Base-by-base conservation (phyloP, 2,329 filamentous ascomycete species). In the Periconia sp. region DNA sequence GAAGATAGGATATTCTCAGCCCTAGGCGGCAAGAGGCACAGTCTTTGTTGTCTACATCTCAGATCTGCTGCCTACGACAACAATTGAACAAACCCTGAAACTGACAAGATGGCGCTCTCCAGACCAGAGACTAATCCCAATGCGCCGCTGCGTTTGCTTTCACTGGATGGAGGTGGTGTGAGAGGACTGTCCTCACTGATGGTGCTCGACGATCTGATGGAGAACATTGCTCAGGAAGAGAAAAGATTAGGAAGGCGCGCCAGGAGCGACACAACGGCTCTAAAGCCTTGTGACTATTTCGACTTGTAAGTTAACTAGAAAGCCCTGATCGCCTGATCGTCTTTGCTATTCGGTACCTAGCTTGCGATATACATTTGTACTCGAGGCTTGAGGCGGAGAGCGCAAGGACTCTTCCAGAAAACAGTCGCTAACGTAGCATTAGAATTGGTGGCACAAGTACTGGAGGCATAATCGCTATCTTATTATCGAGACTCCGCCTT, bases 251-350 rank as follows among this genome's bases (percentile, higher is more conserved):
- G 61, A 17, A 44, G 59, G 22, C 52, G 68, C 33, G 34, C 52
- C 2, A 48, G 52, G 22, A 58, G 52, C 24, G 54, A 69, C 19
- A 54, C 63, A 25, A 54, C 48, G 6, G 55, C 60, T 3, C 44
- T 71, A 10, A 69, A 58, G 38, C 69, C 69, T 1, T 70, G 65
- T 40, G 69, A 72, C 46, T 72, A 72, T 33, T 72, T 72, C 30
- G 69, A 72, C 40, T 52, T 72, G 42, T 59, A 44, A 50, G 55
- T 54, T 5, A 21, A 17, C 19, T 19, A n/a, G n/a, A n/a, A n/a
- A n/a, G n/a, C n/a, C n/a, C n/a, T n/a, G n/a, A n/a, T n/a, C n/a
- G n/a, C n/a, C n/a, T n/a, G n/a, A n/a, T n/a, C n/a, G n/a, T n/a
- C n/a, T n/a, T n/a, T n/a, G n/a, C n/a, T n/a, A n/a, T n/a, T n/a